Base-by-base conservation (phyloP, 176 grass and related monocot species). In the Canna indica region DNA sequence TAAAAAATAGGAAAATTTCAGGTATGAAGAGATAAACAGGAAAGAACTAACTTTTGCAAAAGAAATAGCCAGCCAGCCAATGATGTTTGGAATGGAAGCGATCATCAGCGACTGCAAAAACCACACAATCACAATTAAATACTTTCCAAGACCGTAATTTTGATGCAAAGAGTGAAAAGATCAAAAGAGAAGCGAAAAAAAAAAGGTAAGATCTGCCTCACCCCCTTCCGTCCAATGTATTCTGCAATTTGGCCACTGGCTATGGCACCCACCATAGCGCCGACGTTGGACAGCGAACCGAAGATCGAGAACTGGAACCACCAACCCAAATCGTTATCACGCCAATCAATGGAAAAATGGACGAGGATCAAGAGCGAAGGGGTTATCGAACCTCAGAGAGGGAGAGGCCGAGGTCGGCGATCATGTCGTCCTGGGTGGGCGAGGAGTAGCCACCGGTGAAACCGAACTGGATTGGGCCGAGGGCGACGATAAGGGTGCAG, bases 401-500 rank as follows among this genome's bases (percentile, higher is more conserved):
- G 41, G 86, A 79, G 69, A 99, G 94, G 11, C 68, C 71, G 69
- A 99, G 94, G 70, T 99, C 94, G 22, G 47, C 22, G 36, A 88
- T 92, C 78, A 99, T 93, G 69, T 71, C 84, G 73, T 84, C 81
- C 78, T 93, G 84, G 16, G 94, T 90, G 9, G 94, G 94, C n/a
- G 94, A 97, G 8, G 88, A 90, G 84, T 85, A 99, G 26, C 94
- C 89, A 8, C 89, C 82, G 31, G 94, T 99, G 84, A 99, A 99
- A 35, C 94, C 89, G 80, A 93, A 93, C 72, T 99, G 94, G 84
- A 99, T 90, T 32, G 94, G 94, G 0, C 94, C 94, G 39, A 99
- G 84, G 13, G 94, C 94, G 64, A 99, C 94, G 76, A 99, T 93
- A 79, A 99, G 80, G 33, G 94, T 99, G 80, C 94, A 99, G 72